Evolutionary conservation across 345 rosid species (phyloP).

Genomic region (Salix brachista): DNA sequence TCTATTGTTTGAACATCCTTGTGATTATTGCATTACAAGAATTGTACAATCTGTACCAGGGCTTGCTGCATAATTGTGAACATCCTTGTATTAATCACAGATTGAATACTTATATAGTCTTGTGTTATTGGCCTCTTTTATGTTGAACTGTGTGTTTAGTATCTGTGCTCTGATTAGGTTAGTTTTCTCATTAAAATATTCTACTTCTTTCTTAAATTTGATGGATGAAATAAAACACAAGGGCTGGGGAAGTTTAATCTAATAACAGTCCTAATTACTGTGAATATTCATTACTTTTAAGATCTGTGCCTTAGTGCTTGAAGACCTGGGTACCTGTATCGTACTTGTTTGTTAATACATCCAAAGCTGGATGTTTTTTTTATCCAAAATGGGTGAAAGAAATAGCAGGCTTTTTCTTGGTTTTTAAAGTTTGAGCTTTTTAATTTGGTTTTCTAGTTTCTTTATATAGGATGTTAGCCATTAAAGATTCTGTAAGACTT

Average conservation of each 20-base stretch:
- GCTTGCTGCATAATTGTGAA: neutral
- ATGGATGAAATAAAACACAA: neutral
- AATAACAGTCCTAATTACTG: neutral
- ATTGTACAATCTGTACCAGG: neutral
- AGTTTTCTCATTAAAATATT: neutral
- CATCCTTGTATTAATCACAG: neutral
- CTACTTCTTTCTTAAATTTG: neutral
- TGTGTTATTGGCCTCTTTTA: neutral
- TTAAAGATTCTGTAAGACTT: neutral
- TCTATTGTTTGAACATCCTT: neutral
- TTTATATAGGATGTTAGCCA: neutral
- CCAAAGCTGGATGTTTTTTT: neutral
- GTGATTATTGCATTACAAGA: neutral
- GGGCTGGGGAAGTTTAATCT: neutral
- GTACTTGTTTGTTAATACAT: neutral
- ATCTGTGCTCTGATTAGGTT: neutral
- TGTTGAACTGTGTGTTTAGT: neutral
- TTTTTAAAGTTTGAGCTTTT: neutral
- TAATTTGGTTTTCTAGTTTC: neutral
- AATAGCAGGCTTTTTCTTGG: neutral
- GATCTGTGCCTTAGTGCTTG: neutral
- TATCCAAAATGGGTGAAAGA: neutral
- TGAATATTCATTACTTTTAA: neutral
- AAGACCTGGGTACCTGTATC: neutral
- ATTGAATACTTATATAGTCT: neutral